These are phyloP conservation scores for Ogataea minuta DNA, from an alignment of 805 yeast species.

Conservation along the genomic window DNA sequence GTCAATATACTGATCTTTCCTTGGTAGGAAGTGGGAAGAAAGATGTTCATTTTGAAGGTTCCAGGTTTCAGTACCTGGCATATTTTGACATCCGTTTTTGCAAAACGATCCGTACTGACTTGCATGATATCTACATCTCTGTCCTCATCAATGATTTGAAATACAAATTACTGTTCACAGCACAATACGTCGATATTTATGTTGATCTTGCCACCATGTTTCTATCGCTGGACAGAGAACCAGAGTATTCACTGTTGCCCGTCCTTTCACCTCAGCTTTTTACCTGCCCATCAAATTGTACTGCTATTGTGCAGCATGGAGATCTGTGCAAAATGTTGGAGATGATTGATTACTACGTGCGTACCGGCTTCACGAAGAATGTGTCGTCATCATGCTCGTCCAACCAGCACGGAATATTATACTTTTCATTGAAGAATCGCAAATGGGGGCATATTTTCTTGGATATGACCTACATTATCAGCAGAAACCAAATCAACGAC, in stretches of 20 bases:
- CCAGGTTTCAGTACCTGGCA: constrained; percentile 57
- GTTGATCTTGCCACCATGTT: constrained; percentile 72
- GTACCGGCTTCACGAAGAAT: constrained; percentile 42
- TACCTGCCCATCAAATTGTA: constrained; percentile 83
- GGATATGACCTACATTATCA: constrained; percentile 75
- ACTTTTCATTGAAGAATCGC: constrained; percentile 56
- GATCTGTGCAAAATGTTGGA: constrained; percentile 62
- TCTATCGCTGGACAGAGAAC: constrained; percentile 77
- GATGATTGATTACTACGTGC: constrained; percentile 59
- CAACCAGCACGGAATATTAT: constrained; percentile 36
- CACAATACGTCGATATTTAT: constrained; percentile 81
- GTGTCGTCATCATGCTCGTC: constrained; percentile 40
- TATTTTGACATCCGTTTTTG: constrained; percentile 72
- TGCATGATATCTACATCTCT: constrained; percentile 65
- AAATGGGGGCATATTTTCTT: constrained; percentile 76
- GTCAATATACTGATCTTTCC: constrained; percentile 42
- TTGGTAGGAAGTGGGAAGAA: constrained; percentile 3
- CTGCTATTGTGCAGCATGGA: constrained; percentile 59
- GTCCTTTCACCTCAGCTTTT: constrained; percentile 81
- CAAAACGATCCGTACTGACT: constrained; percentile 53
- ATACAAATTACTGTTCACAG: constrained; percentile 59
- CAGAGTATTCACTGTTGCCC: constrained; percentile 73
- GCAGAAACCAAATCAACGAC: constrained; percentile 59
- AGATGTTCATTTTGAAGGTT: constrained; percentile 35
- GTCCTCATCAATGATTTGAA: constrained; percentile 59